Percentiles rank a stretch among this genome's conserved stretches.
These are phyloP conservation scores for Jaltomata sinuosa DNA, from an alignment of 257 asterid genomes.

Conservation along the genomic window DNA sequence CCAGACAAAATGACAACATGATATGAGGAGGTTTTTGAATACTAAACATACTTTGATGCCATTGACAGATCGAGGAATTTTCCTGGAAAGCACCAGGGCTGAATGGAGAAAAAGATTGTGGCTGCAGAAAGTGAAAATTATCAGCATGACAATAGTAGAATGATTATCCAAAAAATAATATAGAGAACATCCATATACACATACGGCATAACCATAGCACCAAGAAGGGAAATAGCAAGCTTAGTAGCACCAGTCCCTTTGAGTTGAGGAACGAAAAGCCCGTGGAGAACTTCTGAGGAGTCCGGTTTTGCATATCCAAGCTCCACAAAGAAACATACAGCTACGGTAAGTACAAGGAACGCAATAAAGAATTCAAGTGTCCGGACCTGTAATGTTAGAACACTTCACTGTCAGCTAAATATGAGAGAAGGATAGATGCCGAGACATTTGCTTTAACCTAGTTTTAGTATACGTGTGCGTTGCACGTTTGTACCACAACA, in stretches of 20 bases:
- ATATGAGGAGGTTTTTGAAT: not conserved
- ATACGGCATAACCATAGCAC: conserved; percentile 99
- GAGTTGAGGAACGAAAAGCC: conserved; percentile 85
- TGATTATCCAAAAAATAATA: not conserved
- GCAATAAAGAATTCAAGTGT: conserved; percentile 84
- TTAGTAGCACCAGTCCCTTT: conserved; percentile 83
- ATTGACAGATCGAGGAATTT: conserved; percentile 68
- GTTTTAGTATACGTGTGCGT: not conserved
- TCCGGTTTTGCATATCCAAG: conserved; percentile 76
- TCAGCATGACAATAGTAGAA: not conserved
- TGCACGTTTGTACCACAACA: no score
- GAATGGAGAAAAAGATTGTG: conserved; percentile 98
- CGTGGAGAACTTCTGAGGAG: conserved; percentile 55
- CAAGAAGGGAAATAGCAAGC: conserved; percentile 89
- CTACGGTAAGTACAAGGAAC: conserved; percentile 70
- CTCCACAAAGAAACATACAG: conserved; percentile 78
- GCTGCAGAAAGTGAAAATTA: conserved; percentile 28
- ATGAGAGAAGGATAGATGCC: not conserved
- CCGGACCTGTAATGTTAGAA: conserved; percentile 53
- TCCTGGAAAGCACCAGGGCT: conserved; percentile 89
- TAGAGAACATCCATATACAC: conserved; percentile 12
- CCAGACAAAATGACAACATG: not conserved
- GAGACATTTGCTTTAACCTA: not conserved
- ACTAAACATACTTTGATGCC: conserved; percentile 57
- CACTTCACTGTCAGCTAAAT: not conserved